Base-by-base conservation (phyloP, 164 flowering plant species). In the Piper betle region DNA sequence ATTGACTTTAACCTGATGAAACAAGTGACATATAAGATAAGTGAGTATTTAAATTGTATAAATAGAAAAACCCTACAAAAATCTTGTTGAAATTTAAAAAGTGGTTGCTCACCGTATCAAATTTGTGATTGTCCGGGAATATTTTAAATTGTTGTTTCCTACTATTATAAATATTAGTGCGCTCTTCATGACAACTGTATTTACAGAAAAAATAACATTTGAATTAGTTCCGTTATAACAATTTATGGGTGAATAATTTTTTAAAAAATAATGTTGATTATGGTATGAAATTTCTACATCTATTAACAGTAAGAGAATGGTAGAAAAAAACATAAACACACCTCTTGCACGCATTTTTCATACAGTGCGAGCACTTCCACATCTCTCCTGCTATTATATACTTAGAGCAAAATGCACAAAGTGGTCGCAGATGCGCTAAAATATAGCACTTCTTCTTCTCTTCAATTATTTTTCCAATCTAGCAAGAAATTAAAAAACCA, bases 1-100 rank as follows among this genome's bases (percentile, higher is more conserved):
- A 69, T 58, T 54, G 73, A 72, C 57, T 39, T 48, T 25, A 37
- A 64, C 75, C 84, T 82, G 78, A 38, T 46, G 33, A 25, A 25
- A 25, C 33, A 25, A 25, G 33, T 25, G 33, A 25, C 33, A 25
- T n/a, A n/a, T 25, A 25, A 25, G 33, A 25, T 25, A 25, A 25
- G 33, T 25, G 33, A 25, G 10, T 1, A 46, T 10, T 10, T 6
- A 1, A 10, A 10, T 46, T 2, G 15, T 10, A 12, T 8, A 46
- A 12, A 46, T 25, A 25, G 33, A 46, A 3, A 46, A 46, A 25
- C 1, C 33, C 10, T 12, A 10, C 15, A 46, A 10, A 12, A 46
- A 1, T 12, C 11, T 11, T 6, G 46, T 46, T 10, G 3, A 46
- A 1, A 15, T 10, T 46, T 0, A 46, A 46, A 12, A 46, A 10